phyloP scores from a whole-genome alignment of 2,329 filamentous ascomycete genomes.

The Fusarium sp. region DNA sequence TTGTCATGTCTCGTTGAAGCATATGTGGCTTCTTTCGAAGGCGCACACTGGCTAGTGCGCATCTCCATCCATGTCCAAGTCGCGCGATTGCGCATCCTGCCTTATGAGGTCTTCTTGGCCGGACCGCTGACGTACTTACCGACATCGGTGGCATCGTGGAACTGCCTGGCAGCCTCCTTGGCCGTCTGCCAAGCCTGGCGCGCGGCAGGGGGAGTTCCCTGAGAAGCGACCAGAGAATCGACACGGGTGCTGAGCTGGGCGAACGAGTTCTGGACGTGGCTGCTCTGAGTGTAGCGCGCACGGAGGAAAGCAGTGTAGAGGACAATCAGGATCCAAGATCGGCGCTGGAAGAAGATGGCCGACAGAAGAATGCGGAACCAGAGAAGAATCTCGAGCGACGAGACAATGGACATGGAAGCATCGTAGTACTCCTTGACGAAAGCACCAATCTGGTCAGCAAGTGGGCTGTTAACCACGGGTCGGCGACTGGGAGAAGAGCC shows the following conservation, averaged over 20 bases:
- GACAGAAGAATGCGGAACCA: slow-evolving; percentile 86
- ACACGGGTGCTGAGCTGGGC: slow-evolving; percentile 76
- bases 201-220: slow-evolving; percentile 84
- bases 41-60: not conserved
- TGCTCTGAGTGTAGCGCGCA: slow-evolving; percentile 88
- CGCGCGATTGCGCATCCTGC: not conserved
- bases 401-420: slow-evolving; percentile 91
- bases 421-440: slow-evolving; percentile 99
- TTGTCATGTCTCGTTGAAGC: slow-evolving; percentile 31
- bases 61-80: slow-evolving; percentile 6
- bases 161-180: slow-evolving; percentile 79
- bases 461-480: slow-evolving; percentile 60
- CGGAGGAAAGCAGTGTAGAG: slow-evolving; percentile 95
- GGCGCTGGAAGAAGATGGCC: slow-evolving; percentile 87
- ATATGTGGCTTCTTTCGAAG: not conserved
- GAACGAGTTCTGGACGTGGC: slow-evolving; percentile 89
- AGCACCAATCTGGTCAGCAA: slow-evolving; percentile 84
- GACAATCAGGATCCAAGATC: slow-evolving; percentile 87
- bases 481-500: slow-evolving; percentile 62
- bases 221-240: slow-evolving; percentile 84
- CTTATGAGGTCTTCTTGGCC: slow-evolving; percentile 60
- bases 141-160: slow-evolving; percentile 82
- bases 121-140: slow-evolving; percentile 74
- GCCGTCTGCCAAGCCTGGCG: slow-evolving; percentile 83
- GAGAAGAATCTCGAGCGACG: slow-evolving; percentile 85